phyloP scores from a whole-genome alignment of 2,329 filamentous ascomycete genomes.

The Fusarium chuoi region DNA sequence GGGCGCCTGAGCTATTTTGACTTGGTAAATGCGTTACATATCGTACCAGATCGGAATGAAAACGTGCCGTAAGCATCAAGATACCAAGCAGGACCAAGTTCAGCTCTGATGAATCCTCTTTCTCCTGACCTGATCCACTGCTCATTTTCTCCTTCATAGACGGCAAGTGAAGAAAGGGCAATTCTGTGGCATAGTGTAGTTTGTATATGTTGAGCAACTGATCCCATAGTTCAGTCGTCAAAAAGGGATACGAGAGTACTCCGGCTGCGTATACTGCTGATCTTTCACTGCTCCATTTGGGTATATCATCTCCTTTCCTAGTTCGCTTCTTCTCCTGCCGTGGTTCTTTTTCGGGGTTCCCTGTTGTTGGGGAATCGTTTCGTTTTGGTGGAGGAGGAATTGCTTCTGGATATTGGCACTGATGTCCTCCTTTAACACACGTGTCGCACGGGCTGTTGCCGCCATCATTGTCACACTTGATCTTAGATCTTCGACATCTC shows the following conservation, averaged over 20 bases:
- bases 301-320: neutral
- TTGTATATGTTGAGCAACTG: constrained; percentile 77
- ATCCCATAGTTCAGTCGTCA: constrained; percentile 74
- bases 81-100: constrained; percentile 16
- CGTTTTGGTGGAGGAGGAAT: constrained; percentile 53
- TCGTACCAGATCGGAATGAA: constrained; percentile 5
- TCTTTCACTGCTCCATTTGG: neutral
- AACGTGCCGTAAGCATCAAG: constrained; percentile 16
- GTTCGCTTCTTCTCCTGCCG: constrained; percentile 9
- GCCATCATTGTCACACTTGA: constrained; percentile 86
- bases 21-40: constrained; percentile 6
- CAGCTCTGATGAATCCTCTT: neutral
- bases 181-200: constrained; percentile 76
- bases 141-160: constrained; percentile 7
- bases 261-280: constrained; percentile 60
- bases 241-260: constrained; percentile 68
- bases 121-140: neutral
- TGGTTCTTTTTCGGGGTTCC: neutral
- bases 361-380: constrained; percentile 45
- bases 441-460: constrained; percentile 77
- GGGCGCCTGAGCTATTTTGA: neutral
- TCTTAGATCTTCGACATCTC: constrained; percentile 81
- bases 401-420: constrained; percentile 75
- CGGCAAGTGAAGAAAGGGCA: constrained; percentile 74
- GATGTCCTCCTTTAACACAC: constrained; percentile 76